Evolutionary conservation across 176 grass and related monocot species (phyloP).

Genomic region (Ampelocalamus luodianensis): DNA sequence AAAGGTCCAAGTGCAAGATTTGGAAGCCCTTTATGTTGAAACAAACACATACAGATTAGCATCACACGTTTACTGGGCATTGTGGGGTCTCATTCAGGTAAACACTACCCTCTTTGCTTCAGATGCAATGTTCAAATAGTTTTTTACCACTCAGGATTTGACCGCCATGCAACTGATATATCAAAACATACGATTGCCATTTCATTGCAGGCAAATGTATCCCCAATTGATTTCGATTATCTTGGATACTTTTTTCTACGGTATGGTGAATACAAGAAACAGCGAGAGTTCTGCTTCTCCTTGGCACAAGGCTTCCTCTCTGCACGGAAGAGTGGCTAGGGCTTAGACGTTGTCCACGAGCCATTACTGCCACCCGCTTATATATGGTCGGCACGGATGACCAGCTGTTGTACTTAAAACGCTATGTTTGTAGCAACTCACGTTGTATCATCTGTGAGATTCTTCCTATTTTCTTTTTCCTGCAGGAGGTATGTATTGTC

Average conservation of each 20-base stretch:
- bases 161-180: background rate
- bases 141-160: background rate
- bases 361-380: background rate
- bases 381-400: background rate
- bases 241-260: slow-evolving; percentile 86
- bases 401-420: slow-evolving; percentile 18
- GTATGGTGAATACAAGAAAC: slow-evolving; percentile 92
- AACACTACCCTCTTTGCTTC: background rate
- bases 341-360: background rate
- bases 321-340: slow-evolving; percentile 3
- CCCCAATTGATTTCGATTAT: slow-evolving; percentile 93
- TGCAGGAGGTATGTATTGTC: slow-evolving; percentile 12
- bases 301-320: slow-evolving; percentile 55
- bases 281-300: slow-evolving; percentile 56
- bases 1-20: slow-evolving; percentile 63
- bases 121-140: background rate
- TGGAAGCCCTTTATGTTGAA: slow-evolving; percentile 77
- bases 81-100: slow-evolving; percentile 98
- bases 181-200: slow-evolving; percentile 2
- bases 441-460: slow-evolving; percentile 31
- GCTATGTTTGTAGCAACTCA: background rate
- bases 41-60: slow-evolving; percentile 92
- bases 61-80: slow-evolving; percentile 87
- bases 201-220: slow-evolving; percentile 76
- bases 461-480: background rate